A percentile compares a stretch with the other conserved stretches of the same genome.
phyloP scores from a whole-genome alignment of 2,329 filamentous ascomycete genomes.

The Kalmusia sp. region DNA sequence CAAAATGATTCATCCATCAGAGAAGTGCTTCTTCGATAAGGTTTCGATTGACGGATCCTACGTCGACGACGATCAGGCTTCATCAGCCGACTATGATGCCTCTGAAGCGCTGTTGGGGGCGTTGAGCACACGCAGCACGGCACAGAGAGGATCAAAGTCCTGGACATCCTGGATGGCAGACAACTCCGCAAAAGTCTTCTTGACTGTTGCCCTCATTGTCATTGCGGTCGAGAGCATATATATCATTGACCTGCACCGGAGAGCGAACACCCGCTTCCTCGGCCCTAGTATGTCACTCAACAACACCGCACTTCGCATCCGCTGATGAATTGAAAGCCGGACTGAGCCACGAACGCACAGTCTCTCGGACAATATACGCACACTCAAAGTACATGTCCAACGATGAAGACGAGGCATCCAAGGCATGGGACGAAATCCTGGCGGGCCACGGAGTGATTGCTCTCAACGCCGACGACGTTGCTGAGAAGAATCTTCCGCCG shows the following conservation, averaged over 20 bases:
- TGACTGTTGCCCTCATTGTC: neutral
- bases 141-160: neutral
- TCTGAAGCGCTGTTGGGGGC: neutral
- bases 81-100: neutral
- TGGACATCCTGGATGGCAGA: neutral
- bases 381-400: conserved; percentile 13
- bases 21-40: neutral
- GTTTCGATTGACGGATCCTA: neutral
- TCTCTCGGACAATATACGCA: conserved; percentile 9
- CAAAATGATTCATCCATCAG: neutral
- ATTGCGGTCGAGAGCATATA: conserved; percentile 1
- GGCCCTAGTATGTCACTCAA: conserved; percentile 4
- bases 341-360: conserved; percentile 7
- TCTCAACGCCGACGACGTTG: conserved; percentile 6
- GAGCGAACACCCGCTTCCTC: conserved; percentile 1
- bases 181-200: neutral
- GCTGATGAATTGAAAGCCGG: conserved; percentile 3
- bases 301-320: neutral
- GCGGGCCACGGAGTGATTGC: conserved; percentile 15
- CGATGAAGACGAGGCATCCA: conserved; percentile 8
- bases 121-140: neutral
- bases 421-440: conserved; percentile 14
- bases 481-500: conserved; percentile 7
- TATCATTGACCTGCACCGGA: neutral
- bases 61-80: conserved; percentile 2